Evolutionary conservation across 192 early-diverging fungal species (phyloP).

Genomic region (Backusella westeae): DNA sequence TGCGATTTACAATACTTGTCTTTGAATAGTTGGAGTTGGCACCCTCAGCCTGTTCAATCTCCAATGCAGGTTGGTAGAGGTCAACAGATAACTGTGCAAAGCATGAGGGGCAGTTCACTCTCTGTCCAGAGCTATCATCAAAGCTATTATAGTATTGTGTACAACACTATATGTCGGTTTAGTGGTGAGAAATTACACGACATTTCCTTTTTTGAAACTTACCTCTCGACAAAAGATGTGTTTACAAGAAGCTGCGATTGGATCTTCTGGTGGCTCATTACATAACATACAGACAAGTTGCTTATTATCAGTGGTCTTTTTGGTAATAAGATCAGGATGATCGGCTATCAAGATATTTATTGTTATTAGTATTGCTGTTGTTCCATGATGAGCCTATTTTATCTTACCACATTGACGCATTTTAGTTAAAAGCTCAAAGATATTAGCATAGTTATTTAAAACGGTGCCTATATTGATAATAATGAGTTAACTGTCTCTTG

Average conservation of each 20-base stretch:
- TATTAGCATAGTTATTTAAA: constrained; percentile 91
- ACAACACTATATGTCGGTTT: constrained; percentile 17
- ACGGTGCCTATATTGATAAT: constrained; percentile 50
- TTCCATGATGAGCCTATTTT: background rate
- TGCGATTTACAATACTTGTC: constrained; percentile 86
- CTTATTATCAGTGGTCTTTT: constrained; percentile 54
- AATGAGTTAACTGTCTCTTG: no score
- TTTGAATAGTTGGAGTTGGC: constrained; percentile 44
- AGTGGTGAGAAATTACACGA: background rate
- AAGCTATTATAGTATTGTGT: constrained; percentile 36
- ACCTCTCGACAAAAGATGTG: constrained; percentile 92
- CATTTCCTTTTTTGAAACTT: constrained; percentile 21
- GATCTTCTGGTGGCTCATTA: constrained; percentile 73
- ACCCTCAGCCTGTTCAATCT: constrained; percentile 32
- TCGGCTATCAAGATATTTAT: constrained; percentile 44
- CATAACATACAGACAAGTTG: constrained; percentile 86
- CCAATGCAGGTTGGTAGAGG: constrained; percentile 55
- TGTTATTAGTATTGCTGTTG: background rate
- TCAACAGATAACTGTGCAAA: constrained; percentile 77
- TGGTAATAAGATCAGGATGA: constrained; percentile 81
- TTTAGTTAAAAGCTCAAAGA: constrained; percentile 85
- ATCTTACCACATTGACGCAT: constrained; percentile 77
- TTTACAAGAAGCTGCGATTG: constrained; percentile 79
- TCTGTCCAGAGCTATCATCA: constrained; percentile 24
- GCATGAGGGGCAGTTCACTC: constrained; percentile 78